Evolutionary conservation across 495 filamentous ascomycete species (phyloP).

Genomic region (Penicillium parvum): DNA sequence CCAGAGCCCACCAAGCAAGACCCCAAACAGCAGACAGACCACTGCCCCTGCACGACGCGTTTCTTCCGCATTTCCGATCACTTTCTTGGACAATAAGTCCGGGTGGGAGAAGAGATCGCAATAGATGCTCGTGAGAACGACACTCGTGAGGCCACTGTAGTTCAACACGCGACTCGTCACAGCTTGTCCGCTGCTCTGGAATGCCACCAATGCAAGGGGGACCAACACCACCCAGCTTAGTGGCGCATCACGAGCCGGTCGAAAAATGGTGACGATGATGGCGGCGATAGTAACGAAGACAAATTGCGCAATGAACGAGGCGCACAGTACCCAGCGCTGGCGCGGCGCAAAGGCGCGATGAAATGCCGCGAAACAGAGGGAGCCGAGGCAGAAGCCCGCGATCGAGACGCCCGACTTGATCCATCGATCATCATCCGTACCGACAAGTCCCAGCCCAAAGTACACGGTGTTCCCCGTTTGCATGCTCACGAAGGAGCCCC

Average conservation of each 20-base stretch:
- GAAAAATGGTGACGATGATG: constrained; percentile 49
- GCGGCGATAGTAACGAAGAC: constrained; percentile 53
- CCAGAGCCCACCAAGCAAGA: constrained; percentile 55
- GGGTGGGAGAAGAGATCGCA: constrained; percentile 65
- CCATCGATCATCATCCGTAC: constrained; percentile 43
- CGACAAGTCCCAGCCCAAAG: constrained; percentile 61
- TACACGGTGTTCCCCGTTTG: constrained; percentile 80
- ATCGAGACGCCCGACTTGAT: constrained; percentile 63
- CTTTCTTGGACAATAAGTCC: constrained; percentile 41
- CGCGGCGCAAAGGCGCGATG: constrained; percentile 53
- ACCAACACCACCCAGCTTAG: constrained; percentile 54
- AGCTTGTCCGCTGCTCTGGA: constrained; percentile 67
- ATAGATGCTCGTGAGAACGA: constrained; percentile 68
- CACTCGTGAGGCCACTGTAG: constrained; percentile 59
- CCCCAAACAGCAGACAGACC: constrained; percentile 54
- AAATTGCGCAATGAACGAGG: constrained; percentile 55
- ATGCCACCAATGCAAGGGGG: constrained; percentile 60
- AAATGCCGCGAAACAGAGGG: constrained; percentile 57
- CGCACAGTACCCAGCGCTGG: constrained; percentile 57
- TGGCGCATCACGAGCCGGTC: constrained; percentile 31
- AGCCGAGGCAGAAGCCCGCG: constrained; percentile 61
- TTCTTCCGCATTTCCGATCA: constrained; percentile 49
- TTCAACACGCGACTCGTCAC: constrained; percentile 62
- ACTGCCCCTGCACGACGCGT: constrained; percentile 56
- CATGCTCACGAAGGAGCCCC: constrained; percentile 77